phyloP scores from a whole-genome alignment of 345 rosid genomes.

The Populus davidiana region DNA sequence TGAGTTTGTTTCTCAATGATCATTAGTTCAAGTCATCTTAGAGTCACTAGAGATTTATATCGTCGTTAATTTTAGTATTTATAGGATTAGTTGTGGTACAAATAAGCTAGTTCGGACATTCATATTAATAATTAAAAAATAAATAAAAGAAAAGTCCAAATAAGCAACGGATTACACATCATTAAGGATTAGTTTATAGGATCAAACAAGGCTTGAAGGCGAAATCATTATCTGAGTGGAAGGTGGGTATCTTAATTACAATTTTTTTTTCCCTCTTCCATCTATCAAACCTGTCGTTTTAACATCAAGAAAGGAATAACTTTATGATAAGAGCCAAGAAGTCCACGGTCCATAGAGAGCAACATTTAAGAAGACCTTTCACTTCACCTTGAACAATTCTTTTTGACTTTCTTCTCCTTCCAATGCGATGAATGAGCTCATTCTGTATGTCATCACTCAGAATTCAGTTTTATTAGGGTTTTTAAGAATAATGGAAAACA shows the following conservation, averaged over 20 bases:
- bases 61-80: too few relatives aligned
- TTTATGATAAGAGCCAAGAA: neutral
- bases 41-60: rapidly evolving
- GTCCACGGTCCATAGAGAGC: neutral
- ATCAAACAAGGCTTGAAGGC: constrained; percentile 2
- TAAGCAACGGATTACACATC: constrained; percentile 3
- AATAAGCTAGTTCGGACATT: rapidly evolving
- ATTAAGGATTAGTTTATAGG: constrained; percentile 7
- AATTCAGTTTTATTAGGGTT: too few relatives aligned
- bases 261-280: neutral
- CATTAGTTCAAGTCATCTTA: rapidly evolving
- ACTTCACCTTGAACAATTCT: neutral
- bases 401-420: too few relatives aligned
- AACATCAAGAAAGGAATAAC: neutral
- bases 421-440: too few relatives aligned
- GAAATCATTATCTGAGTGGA: constrained; percentile 7
- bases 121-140: too few relatives aligned
- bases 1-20: too few relatives aligned
- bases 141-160: neutral
- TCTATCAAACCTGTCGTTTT: neutral
- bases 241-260: neutral
- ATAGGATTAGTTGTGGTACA: too few relatives aligned
- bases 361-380: neutral
- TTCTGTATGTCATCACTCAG: too few relatives aligned
- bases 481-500: too few relatives aligned